These are phyloP conservation scores for Blastobotrys apis DNA, from an alignment of 1,139 yeast species.

Conservation along the genomic window DNA sequence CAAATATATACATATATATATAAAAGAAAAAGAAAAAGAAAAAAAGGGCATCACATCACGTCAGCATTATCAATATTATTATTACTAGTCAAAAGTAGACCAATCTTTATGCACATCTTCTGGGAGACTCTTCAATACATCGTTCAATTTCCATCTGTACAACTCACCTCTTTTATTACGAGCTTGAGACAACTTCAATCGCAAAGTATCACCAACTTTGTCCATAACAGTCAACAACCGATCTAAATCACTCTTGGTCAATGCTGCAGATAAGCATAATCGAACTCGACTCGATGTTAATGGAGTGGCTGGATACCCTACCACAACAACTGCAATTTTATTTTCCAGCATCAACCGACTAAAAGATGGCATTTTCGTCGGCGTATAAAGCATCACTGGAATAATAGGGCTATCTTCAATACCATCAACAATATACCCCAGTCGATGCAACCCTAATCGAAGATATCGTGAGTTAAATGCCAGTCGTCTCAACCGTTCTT, in stretches of 20 bases:
- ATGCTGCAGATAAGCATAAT: constrained; percentile 85
- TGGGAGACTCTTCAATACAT: constrained; percentile 67
- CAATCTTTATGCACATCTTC: constrained; percentile 46
- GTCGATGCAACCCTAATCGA: constrained; percentile 80
- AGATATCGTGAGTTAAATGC: constrained; percentile 94
- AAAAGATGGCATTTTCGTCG: constrained; percentile 91
- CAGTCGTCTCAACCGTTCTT: constrained; percentile 82
- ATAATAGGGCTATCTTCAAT: constrained; percentile 96
- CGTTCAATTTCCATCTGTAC: constrained; percentile 75
- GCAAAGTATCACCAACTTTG: constrained; percentile 74
- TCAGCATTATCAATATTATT: too few relatives aligned
- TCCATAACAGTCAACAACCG: constrained; percentile 64
- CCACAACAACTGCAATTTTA: constrained; percentile 91
- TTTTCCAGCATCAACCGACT: constrained; percentile 74
- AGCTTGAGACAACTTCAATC: constrained; percentile 59
- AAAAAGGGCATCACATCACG: too few relatives aligned
- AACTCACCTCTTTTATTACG: constrained; percentile 42
- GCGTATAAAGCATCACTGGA: constrained; percentile 81
- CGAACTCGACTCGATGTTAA: constrained; percentile 85
- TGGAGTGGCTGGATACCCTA: constrained; percentile 97
- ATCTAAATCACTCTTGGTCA: constrained; percentile 92
- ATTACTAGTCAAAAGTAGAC: constrained; percentile 17
- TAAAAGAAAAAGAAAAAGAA: too few relatives aligned
- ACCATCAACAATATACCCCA: constrained; percentile 93
- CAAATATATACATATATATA: too few relatives aligned